Percentiles rank a stretch among this genome's conserved stretches.
Evolutionary conservation across 192 early-diverging fungal species (phyloP).

Genomic region (Paraglomus brasilianum): DNA sequence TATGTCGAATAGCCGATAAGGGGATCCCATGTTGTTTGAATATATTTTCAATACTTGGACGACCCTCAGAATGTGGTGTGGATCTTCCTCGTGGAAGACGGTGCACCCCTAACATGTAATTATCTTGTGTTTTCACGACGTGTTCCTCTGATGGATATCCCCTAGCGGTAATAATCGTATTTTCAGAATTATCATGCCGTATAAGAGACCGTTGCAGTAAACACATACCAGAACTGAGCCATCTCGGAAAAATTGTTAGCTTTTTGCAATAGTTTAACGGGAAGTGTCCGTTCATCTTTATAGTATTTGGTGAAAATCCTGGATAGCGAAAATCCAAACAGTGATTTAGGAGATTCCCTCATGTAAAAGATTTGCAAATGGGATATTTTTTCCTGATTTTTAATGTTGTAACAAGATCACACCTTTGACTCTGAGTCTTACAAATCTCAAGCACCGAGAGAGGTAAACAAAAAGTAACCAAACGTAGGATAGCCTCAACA

Average conservation of each 20-base stretch:
- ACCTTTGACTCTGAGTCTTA: slow-evolving; percentile 34
- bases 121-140: slow-evolving; percentile 79
- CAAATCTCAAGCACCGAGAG: slow-evolving; percentile 48
- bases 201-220: background rate
- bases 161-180: slow-evolving; percentile 60
- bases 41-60: slow-evolving; percentile 33
- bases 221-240: slow-evolving; percentile 45
- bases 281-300: slow-evolving; percentile 27
- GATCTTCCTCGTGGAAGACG: slow-evolving; percentile 62
- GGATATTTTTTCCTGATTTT: too few species aligned
- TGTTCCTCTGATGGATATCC: slow-evolving; percentile 84
- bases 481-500: slow-evolving; percentile 66
- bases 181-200: too few species aligned
- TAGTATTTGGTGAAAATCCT: slow-evolving; percentile 1
- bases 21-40: slow-evolving; percentile 38
- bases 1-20: slow-evolving; percentile 36
- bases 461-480: slow-evolving; percentile 66
- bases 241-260: slow-evolving; percentile 46
- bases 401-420: background rate
- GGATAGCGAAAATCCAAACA: slow-evolving; percentile 30
- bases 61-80: slow-evolving; percentile 6
- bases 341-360: background rate
- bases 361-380: too few species aligned
- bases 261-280: slow-evolving; percentile 42
- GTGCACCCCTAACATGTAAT: slow-evolving; percentile 82